A percentile compares a stretch with the other conserved stretches of the same genome.
Conservation (phyloP, 352 stramenopile species). For the Saprolegnia parasitica region DNA sequence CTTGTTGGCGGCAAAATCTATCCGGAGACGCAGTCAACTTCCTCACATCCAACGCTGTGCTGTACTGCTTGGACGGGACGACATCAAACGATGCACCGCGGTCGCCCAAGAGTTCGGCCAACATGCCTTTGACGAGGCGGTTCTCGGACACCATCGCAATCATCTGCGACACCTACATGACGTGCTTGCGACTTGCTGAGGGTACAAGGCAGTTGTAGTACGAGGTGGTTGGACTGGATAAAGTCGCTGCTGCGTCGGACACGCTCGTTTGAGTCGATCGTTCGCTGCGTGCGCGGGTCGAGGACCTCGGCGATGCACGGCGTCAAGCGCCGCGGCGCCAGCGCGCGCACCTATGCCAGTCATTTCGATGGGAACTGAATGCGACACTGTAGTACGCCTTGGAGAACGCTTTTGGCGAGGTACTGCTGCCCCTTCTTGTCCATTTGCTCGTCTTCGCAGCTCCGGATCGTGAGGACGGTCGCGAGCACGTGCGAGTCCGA, state of each 20-base stretch:
- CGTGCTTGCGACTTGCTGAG: too few relatives aligned
- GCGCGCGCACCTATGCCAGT: background rate
- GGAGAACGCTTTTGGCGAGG: background rate
- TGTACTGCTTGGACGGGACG: slow-evolving; percentile 39
- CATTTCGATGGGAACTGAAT: background rate
- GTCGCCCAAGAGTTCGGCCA: slow-evolving; percentile 70
- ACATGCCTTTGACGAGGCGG: slow-evolving; percentile 69
- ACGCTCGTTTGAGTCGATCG: slow-evolving; percentile 59
- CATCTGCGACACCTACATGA: slow-evolving; percentile 54
- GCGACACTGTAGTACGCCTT: background rate
- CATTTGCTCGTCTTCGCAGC: slow-evolving; percentile 34
- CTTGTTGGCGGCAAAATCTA: background rate
- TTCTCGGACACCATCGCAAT: slow-evolving; percentile 86
- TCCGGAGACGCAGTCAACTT: too few relatives aligned
- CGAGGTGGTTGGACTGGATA: slow-evolving; percentile 84
- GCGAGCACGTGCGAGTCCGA: slow-evolving; percentile 83
- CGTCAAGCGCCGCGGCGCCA: background rate
- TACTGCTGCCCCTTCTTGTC: background rate
- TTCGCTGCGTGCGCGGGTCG: slow-evolving; percentile 77
- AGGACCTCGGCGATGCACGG: slow-evolving; percentile 83
- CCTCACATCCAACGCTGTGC: too few relatives aligned
- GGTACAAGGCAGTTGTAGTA: too few relatives aligned
- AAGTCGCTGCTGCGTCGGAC: slow-evolving; percentile 76
- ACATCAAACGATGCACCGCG: slow-evolving; percentile 73
- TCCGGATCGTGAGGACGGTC: slow-evolving; percentile 77